A percentile compares a stretch with the other conserved stretches of the same genome.
These are phyloP conservation scores for Penicillium arizonense DNA, from an alignment of 495 filamentous ascomycete species.

Conservation along the genomic window DNA sequence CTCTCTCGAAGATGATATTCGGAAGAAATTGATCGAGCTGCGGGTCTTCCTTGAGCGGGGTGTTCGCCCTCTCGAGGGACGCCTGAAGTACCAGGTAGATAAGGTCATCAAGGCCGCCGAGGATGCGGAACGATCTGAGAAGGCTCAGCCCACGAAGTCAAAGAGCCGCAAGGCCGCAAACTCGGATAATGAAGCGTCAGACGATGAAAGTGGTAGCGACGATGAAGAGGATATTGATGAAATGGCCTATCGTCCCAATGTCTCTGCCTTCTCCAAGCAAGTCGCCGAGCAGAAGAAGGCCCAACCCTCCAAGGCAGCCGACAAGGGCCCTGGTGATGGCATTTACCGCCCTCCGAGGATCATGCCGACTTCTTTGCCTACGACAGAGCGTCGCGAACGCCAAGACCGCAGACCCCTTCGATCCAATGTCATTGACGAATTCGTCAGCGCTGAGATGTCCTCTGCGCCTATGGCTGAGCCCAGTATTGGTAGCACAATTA, in stretches of 20 bases:
- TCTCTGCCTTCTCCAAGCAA: slow-evolving; percentile 52
- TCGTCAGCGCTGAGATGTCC: slow-evolving; percentile 76
- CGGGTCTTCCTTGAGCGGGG: slow-evolving; percentile 88
- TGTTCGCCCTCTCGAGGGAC: slow-evolving; percentile 81
- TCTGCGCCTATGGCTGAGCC: slow-evolving; percentile 73
- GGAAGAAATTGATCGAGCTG: slow-evolving; percentile 81
- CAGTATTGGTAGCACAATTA: slow-evolving; percentile 80
- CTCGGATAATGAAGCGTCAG: slow-evolving; percentile 23
- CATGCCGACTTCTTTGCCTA: slow-evolving; percentile 65
- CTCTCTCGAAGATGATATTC: slow-evolving; percentile 56
- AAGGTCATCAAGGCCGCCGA: slow-evolving; percentile 86
- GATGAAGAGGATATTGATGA: slow-evolving; percentile 54
- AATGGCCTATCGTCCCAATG: slow-evolving; percentile 67
- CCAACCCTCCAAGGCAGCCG: slow-evolving; percentile 19
- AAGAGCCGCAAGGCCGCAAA: slow-evolving; percentile 23
- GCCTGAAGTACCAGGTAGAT: slow-evolving; percentile 83
- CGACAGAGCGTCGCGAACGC: slow-evolving; percentile 59
- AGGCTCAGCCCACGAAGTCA: slow-evolving; percentile 20
- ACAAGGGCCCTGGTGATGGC: slow-evolving; percentile 43
- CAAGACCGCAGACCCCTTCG: slow-evolving; percentile 48
- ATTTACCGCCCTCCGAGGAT: slow-evolving; percentile 86
- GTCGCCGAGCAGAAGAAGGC: slow-evolving; percentile 27
- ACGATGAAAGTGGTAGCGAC: slow-evolving; percentile 27
- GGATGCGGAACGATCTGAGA: slow-evolving; percentile 56
- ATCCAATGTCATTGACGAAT: slow-evolving; percentile 82